Evolutionary conservation across 129 eudicot genomes (phyloP).

Genomic region (Centella asiatica): DNA sequence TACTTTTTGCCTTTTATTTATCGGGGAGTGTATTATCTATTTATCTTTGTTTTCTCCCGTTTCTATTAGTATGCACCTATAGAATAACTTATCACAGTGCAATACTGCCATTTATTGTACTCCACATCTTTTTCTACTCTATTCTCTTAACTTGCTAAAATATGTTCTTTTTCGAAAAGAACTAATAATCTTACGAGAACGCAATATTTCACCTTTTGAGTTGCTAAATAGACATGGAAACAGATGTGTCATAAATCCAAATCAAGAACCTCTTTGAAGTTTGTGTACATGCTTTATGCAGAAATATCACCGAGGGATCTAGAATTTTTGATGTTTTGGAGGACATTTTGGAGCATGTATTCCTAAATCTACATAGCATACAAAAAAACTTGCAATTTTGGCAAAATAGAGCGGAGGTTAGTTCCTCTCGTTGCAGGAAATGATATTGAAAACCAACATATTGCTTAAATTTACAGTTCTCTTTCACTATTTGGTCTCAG

Average conservation of each 20-base stretch:
- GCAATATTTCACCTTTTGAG: neutral
- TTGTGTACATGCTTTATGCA: constrained; percentile 24
- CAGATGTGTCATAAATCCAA: neutral
- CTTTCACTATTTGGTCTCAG: constrained; percentile 29
- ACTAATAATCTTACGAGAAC: neutral
- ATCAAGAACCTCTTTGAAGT: neutral
- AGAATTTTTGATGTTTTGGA: constrained; percentile 57
- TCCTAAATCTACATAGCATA: constrained; percentile 60
- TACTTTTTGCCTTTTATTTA: too few relatives aligned
- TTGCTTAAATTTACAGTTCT: neutral
- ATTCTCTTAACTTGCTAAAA: too few relatives aligned
- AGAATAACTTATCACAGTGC: too few relatives aligned
- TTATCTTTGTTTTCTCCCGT: too few relatives aligned
- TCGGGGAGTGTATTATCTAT: too few relatives aligned
- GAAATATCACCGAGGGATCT: constrained; percentile 45
- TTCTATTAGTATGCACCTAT: too few relatives aligned
- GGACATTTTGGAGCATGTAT: constrained; percentile 58
- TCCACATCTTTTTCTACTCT: too few relatives aligned
- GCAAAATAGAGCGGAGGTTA: constrained; percentile 82
- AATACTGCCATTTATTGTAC: too few relatives aligned
- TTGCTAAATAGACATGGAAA: neutral
- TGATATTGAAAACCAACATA: neutral
- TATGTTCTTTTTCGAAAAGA: too few relatives aligned
- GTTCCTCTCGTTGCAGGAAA: neutral
- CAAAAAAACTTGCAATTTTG: constrained; percentile 81